Conservation (phyloP, 305 asterid species). For the Solanum chacoense region DNA sequence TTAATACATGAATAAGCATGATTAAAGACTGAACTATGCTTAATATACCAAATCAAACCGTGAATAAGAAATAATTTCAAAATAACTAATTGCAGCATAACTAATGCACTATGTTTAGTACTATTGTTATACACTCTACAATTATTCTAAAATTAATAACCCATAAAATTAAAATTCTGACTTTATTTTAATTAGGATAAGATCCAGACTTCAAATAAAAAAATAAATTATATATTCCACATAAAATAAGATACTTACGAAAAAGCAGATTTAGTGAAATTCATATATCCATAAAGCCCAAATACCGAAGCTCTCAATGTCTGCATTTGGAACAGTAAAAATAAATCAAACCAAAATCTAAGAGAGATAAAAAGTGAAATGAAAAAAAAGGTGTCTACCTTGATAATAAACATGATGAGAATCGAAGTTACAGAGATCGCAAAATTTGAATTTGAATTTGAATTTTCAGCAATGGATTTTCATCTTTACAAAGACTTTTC, state of each 20-base stretch:
- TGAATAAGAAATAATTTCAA: neutral
- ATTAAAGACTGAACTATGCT: neutral
- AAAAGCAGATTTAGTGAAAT: constrained; percentile 68
- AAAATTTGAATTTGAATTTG: neutral
- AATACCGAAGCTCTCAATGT: constrained; percentile 58
- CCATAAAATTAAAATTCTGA: neutral
- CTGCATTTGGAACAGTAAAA: constrained; percentile 13
- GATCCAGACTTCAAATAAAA: neutral
- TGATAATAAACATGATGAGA: constrained; percentile 48
- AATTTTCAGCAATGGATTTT: neutral
- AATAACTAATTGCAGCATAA: neutral
- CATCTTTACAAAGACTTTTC: neutral
- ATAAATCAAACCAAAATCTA: neutral
- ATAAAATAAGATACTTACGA: constrained; percentile 23
- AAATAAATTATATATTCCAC: neutral
- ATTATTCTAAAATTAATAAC: neutral
- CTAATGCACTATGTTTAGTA: rapidly evolving
- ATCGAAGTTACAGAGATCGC: neutral
- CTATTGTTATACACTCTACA: neutral
- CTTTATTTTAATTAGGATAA: neutral
- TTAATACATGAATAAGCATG: neutral
- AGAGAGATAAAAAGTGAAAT: neutral
- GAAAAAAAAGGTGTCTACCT: constrained; percentile 18
- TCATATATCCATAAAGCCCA: constrained; percentile 59
- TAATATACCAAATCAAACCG: neutral